phyloP scores from a whole-genome alignment of 73 alveolate genomes.

The Tetrahymena borealis region DNA sequence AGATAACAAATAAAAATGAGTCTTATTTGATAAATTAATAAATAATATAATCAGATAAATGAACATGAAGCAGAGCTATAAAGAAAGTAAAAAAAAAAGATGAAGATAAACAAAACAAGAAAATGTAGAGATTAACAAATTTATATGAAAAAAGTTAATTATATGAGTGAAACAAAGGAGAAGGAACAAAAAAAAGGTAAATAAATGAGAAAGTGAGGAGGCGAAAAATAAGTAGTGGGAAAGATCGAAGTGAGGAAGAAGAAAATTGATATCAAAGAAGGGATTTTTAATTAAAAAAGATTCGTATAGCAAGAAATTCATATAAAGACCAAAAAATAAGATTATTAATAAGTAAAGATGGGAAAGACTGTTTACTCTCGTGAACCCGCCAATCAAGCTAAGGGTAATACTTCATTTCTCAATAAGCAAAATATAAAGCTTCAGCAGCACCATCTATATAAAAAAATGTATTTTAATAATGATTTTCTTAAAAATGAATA shows the following conservation, averaged over 20 bases:
- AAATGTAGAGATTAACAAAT: neutral
- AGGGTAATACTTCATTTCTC: neutral
- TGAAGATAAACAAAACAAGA: neutral
- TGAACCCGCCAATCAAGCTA: neutral
- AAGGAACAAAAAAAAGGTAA: neutral
- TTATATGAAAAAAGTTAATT: neutral
- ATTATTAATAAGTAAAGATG: neutral
- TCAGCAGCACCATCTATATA: neutral
- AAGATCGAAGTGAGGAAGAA: slow-evolving; percentile 3
- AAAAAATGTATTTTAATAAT: neutral
- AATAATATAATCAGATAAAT: too few relatives aligned
- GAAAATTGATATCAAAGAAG: slow-evolving; percentile 1
- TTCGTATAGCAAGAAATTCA: slow-evolving; percentile 1
- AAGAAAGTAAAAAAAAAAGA: too few relatives aligned
- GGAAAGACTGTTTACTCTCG: neutral
- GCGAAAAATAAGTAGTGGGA: slow-evolving; percentile 3
- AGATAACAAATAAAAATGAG: too few relatives aligned
- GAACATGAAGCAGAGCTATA: too few relatives aligned
- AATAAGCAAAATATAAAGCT: neutral
- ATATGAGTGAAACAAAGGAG: neutral
- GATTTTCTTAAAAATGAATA: slow-evolving; percentile 15
- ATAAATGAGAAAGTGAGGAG: neutral
- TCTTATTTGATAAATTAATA: too few relatives aligned
- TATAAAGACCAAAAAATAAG: neutral
- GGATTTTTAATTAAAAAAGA: neutral